Percentiles rank a stretch among this genome's conserved stretches.
Evolutionary conservation across 148 eudicot genomes (phyloP).

Genomic region (Amaranthus hypochondriacus): DNA sequence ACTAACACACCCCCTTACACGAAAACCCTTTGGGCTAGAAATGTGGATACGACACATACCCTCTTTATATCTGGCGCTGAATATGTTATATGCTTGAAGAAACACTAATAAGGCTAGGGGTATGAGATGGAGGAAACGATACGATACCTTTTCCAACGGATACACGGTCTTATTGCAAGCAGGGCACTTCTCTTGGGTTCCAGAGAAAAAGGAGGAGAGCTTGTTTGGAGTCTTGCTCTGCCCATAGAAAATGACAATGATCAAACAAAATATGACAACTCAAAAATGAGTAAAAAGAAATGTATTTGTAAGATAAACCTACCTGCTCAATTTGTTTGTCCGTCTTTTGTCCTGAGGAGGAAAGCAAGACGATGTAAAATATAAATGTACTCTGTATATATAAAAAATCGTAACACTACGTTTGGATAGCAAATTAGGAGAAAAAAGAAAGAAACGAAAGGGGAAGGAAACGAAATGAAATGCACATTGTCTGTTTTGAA

Average conservation of each 20-base stretch:
- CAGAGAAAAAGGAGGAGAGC: constrained; percentile 62
- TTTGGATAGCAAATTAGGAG: no score
- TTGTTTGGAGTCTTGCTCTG: constrained; percentile 73
- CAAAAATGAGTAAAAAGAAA: neutral
- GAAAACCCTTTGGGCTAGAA: no score
- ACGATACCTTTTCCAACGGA: constrained; percentile 73
- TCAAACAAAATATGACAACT: neutral
- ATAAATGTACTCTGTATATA: neutral
- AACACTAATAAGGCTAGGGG: no score
- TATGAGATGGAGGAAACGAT: neutral
- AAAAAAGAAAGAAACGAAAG: no score
- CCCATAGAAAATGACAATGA: constrained; percentile 5
- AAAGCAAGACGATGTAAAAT: neutral
- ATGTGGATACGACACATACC: no score
- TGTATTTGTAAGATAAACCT: constrained; percentile 10
- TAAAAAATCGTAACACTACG: no score
- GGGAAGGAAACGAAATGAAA: no score
- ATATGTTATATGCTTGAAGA: no score
- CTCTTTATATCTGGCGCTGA: no score
- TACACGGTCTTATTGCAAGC: constrained; percentile 84
- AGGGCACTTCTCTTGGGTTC: constrained; percentile 84
- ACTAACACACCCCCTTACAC: no score
- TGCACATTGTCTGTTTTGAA: no score
- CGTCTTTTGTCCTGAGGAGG: constrained; percentile 32
- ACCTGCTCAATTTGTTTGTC: constrained; percentile 61